These are phyloP conservation scores for Aspergillus sparsus DNA, from an alignment of 495 filamentous ascomycete species.

Conservation along the genomic window DNA sequence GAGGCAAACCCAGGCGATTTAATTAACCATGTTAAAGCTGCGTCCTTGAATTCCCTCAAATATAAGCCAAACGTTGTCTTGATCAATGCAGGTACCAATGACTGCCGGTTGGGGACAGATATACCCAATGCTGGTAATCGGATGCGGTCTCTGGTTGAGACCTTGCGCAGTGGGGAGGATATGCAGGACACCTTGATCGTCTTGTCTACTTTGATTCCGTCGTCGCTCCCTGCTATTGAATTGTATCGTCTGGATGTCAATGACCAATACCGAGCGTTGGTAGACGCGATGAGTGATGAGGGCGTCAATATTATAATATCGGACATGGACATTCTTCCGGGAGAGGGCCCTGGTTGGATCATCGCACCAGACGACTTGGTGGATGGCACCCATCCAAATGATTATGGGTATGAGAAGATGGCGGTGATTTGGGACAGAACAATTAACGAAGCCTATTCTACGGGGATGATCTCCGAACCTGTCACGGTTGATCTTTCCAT, in stretches of 20 bases:
- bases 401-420: constrained; percentile 54
- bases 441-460: no score
- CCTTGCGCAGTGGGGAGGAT: not conserved
- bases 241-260: not conserved
- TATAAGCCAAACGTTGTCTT: constrained; percentile 51
- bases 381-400: constrained; percentile 52
- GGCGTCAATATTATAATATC: not conserved
- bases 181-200: not conserved
- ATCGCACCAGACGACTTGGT: constrained; percentile 32
- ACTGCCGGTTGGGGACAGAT: constrained; percentile 38
- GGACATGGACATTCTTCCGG: not conserved
- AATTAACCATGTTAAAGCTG: constrained; percentile 37
- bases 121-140: constrained; percentile 24
- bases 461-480: no score
- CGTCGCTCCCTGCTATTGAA: not conserved
- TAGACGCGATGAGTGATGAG: not conserved
- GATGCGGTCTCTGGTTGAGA: not conserved
- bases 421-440: constrained; percentile 52
- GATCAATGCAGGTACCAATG: constrained; percentile 51
- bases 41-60: constrained; percentile 31
- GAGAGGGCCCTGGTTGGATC: constrained; percentile 3
- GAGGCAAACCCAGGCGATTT: not conserved
- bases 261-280: not conserved
- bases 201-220: not conserved
- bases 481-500: no score